Evolutionary conservation across 129 eudicot species (phyloP), one percentile per base, ranked within the genome.

Genomic region (Flaveria robusta): DNA sequence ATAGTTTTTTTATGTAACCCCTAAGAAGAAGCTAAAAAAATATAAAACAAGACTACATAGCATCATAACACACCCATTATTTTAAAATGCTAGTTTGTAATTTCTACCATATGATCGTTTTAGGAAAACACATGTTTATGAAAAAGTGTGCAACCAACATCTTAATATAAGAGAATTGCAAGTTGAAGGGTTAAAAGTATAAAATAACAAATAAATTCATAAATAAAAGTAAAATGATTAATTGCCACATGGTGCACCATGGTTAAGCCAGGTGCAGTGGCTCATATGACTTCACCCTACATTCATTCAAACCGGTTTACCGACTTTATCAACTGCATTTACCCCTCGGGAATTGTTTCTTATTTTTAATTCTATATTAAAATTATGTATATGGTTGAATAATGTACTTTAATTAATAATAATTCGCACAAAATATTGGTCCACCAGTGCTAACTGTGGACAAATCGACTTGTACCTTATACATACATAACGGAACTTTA

Each of bases 261-360:
- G 74, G 79, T 43, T 66, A 5, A 74, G 83, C 79, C 83, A 80
- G 83, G 79, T 80, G 83, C 79, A 80, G 1, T 80, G 83, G 79
- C 75, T 80, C 51, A 37, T 42, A 26, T 73, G 64, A 66, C 83
- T 65, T 66, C 79, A 43, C 43, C 84, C 84, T 74, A 43, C 55
- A 42, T 74, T 74, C 62, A 49, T 80, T 80, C 79, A 74, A 80
- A 80, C 84, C 84, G 84, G 84, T 80, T 80, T 80, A 74, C 70
- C 71, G 80, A 80, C 84, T 74, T 80, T 55, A 74, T 80, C 75
- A 80, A 80, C 79, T 80, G 84, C 12, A 80, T 80, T 55, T 74
- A 67, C 71, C 79, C 74, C 76, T 80, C 14, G 84, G 80, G 75
- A 74, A 12, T 11, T 16, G 84, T 49, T 51, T 66, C 39, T 50